Conservation (phyloP, 495 filamentous ascomycete genomes). For the Parmelia sp. region DNA sequence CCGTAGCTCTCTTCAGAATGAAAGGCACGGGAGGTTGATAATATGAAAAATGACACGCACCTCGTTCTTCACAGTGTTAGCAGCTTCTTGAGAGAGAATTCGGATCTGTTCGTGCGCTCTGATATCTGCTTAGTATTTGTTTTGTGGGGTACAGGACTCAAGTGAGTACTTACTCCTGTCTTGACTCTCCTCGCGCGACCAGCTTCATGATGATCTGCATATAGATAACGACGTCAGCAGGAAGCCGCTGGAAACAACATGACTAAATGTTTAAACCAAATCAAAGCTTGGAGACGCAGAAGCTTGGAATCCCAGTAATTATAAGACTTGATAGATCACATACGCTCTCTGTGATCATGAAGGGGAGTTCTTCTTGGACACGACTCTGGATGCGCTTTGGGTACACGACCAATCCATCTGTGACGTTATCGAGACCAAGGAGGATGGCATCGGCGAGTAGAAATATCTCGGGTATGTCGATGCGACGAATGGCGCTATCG, state of each 20-base stretch:
- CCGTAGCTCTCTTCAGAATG: background rate
- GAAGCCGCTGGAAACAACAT: slow-evolving; percentile 70
- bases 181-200: slow-evolving; percentile 62
- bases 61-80: slow-evolving; percentile 66
- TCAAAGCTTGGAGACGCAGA: slow-evolving; percentile 61
- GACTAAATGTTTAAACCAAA: slow-evolving; percentile 53
- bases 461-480: slow-evolving; percentile 75
- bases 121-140: background rate
- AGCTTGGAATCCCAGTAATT: slow-evolving; percentile 35
- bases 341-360: slow-evolving; percentile 1
- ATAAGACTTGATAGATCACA: slow-evolving; percentile 46
- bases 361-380: no score
- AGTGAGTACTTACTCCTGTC: slow-evolving; percentile 54
- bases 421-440: slow-evolving; percentile 76
- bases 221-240: slow-evolving; percentile 57
- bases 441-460: slow-evolving; percentile 77
- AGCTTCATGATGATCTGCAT: slow-evolving; percentile 83
- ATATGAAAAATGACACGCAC: background rate
- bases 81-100: slow-evolving; percentile 71
- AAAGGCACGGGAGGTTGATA: background rate
- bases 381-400: no score
- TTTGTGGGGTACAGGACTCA: background rate
- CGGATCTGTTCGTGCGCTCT: slow-evolving; percentile 77
- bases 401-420: no score
- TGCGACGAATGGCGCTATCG: slow-evolving; percentile 57